Evolutionary conservation across 495 filamentous ascomycete genomes (phyloP), one percentile per base, ranked within the genome.

Genomic region (Penicillium subrubescens): DNA sequence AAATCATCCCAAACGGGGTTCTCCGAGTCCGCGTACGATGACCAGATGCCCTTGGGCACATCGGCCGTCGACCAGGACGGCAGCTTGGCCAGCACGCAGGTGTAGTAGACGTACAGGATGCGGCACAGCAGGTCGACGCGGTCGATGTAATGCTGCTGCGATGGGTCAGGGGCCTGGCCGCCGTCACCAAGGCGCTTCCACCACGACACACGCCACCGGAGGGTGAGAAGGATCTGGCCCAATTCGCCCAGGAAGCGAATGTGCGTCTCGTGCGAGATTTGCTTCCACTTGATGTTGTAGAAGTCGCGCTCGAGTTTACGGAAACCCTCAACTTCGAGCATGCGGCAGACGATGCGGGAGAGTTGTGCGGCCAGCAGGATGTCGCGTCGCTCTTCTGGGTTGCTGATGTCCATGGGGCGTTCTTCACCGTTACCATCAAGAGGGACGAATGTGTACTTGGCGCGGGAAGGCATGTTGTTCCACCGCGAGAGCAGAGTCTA

Each of bases 391-490:
- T 83, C 79, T 23, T 75, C 66, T 4, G 74, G 60, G 61, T 76
- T 73, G 59, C 71, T 73, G 43, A 82, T 76, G 56, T 83, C 78
- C 76, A 84, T 78, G 15, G 71, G 67, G 34, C 73, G 75, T 59
- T 82, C 80, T 52, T 76, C 59, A 41, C 63, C 70, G 7, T 59
- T 71, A 11, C 65, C 57, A 37, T 81, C 75, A 1, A 78, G 59
- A 2, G 77, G 71, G 5, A 83, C 75, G 50, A 82, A 75, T 34
- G 76, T 79, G 61, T 84, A 84, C 46, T 74, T 71, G 11, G 81
- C 81, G 25, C 81, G 79, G 57, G 81, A 83, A 12, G 81, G 81
- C 81, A 84, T 84, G 67, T 82, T 82, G 67, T 83, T 83, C 81
- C 81, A 83, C 57, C 74, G 74, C 14, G 79, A 81, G 14, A 82